Evolutionary conservation across 192 early-diverging fungal genomes (phyloP).

Genomic region (Linnemannia hyalina): DNA sequence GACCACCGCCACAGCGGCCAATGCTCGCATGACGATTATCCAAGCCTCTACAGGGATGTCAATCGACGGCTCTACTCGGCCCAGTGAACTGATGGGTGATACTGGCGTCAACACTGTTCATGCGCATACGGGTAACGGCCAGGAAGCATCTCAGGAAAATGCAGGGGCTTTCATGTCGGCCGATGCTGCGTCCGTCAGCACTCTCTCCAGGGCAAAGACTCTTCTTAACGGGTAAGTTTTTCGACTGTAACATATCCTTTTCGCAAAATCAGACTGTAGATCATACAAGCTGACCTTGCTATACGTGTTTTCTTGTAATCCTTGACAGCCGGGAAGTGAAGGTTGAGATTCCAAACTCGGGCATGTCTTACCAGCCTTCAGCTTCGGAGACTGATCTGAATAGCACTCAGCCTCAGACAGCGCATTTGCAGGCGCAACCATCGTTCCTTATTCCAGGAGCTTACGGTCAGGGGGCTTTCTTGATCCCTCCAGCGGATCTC

Average conservation of each 20-base stretch:
- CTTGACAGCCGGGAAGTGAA: slow-evolving; percentile 4
- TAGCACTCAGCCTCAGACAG: neutral
- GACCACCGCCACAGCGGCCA: neutral
- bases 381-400: slow-evolving; percentile 24
- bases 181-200: neutral
- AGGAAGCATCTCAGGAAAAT: slow-evolving; percentile 1
- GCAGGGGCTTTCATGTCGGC: neutral
- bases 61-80: slow-evolving; percentile 32
- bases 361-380: slow-evolving; percentile 24
- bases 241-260: neutral
- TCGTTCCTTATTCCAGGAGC: slow-evolving; percentile 6
- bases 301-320: neutral
- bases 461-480: slow-evolving; percentile 6
- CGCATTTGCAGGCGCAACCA: neutral
- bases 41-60: slow-evolving; percentile 8
- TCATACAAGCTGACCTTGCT: neutral
- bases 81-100: slow-evolving; percentile 32
- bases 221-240: neutral
- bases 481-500: slow-evolving; percentile 11
- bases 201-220: neutral
- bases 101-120: slow-evolving; percentile 6
- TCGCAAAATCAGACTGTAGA: neutral
- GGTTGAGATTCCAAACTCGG: slow-evolving; percentile 46
- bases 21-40: slow-evolving; percentile 17
- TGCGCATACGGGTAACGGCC: neutral